Conservation (phyloP, 192 early-diverging fungal species). For the Rhizoclosmatium globosum region DNA sequence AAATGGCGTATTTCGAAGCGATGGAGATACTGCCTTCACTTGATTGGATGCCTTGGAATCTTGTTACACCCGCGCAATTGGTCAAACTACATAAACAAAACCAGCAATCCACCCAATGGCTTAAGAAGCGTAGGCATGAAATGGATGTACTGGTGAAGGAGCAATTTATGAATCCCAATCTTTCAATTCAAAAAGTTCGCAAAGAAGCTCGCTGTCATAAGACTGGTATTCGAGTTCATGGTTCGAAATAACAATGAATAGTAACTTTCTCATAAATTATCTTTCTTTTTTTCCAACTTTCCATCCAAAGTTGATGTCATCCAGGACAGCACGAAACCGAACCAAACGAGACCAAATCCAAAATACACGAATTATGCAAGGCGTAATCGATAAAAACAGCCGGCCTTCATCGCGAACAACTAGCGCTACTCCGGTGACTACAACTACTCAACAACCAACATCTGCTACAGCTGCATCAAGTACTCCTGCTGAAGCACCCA, state of each 20-base stretch:
- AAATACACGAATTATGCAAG: no score
- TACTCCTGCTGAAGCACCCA: no score
- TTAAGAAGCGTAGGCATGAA: constrained; percentile 4
- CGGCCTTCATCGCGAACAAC: no score
- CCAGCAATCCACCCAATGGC: constrained; percentile 15
- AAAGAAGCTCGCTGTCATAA: constrained; percentile 1
- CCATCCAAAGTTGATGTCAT: no score
- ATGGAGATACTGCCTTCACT: neutral
- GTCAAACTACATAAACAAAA: neutral
- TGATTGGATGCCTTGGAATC: constrained; percentile 20
- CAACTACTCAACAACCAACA: no score
- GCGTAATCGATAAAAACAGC: no score
- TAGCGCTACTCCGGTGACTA: no score
- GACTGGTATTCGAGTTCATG: neutral
- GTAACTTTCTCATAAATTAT: no score
- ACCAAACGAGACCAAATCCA: no score
- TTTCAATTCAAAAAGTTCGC: constrained; percentile 7
- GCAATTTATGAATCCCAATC: constrained; percentile 37
- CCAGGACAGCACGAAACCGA: no score
- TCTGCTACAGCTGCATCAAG: no score
- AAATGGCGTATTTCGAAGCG: constrained; percentile 10
- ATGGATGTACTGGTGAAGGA: constrained; percentile 40
- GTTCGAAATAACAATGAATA: neutral
- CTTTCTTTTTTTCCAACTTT: no score
- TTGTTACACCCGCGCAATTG: neutral